Conservation (phyloP, 1,139 yeast genomes). For the Debaryomyces sp. region DNA sequence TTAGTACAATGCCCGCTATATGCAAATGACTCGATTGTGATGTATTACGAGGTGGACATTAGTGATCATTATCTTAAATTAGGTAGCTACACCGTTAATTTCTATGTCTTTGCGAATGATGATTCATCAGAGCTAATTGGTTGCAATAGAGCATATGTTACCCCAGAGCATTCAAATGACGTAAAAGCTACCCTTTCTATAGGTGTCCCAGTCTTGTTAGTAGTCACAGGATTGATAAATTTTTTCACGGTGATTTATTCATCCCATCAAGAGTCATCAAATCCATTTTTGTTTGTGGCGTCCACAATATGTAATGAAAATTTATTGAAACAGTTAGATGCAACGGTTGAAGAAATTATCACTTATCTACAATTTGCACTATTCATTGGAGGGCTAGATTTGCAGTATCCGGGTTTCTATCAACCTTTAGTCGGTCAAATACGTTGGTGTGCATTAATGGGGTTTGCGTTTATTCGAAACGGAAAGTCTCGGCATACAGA, state of each 20-base stretch:
- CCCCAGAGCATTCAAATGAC: slow-evolving; percentile 44
- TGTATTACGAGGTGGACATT: slow-evolving; percentile 43
- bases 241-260: slow-evolving; percentile 49
- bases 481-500: slow-evolving; percentile 12
- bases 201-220: slow-evolving; percentile 44
- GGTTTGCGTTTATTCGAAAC: slow-evolving; percentile 23
- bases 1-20: slow-evolving; percentile 46
- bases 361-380: slow-evolving; percentile 60
- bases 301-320: slow-evolving; percentile 65
- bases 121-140: slow-evolving; percentile 41
- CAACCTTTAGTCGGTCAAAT: slow-evolving; percentile 53
- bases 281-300: slow-evolving; percentile 58
- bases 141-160: slow-evolving; percentile 50
- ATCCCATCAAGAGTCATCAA: slow-evolving; percentile 64
- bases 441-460: slow-evolving; percentile 42
- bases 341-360: slow-evolving; percentile 52
- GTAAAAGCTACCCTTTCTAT: slow-evolving; percentile 40
- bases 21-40: slow-evolving; percentile 39
- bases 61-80: slow-evolving; percentile 35
- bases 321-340: slow-evolving; percentile 58
- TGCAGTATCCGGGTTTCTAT: slow-evolving; percentile 66
- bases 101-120: slow-evolving; percentile 43
- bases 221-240: slow-evolving; percentile 46
- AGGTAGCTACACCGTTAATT: slow-evolving; percentile 46
- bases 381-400: slow-evolving; percentile 56